Base-by-base conservation (phyloP, 768 basidiomycete genomes). In the Bullera alba region DNA sequence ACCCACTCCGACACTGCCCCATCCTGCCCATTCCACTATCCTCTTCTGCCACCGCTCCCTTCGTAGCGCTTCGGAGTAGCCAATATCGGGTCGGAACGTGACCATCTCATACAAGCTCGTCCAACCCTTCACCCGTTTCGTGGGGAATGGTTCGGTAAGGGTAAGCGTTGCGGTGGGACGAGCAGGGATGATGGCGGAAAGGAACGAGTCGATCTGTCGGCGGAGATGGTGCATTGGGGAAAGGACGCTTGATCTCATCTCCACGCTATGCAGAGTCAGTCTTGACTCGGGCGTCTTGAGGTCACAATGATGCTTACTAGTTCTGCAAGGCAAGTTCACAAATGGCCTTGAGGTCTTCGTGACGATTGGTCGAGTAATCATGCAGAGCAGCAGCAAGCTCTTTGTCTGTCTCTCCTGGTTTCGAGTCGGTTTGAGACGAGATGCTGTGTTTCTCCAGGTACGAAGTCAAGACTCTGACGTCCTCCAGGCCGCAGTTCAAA, bases 91-190 rank as follows among this genome's bases (percentile, higher is more conserved):
- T 35, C 93, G 81, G 76, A 99, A 99, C 37, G 93, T 96, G 58
- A 95, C 85, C 92, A 97, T 95, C 28, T 88, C 88, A 73, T 99
- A 99, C 43, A 93, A 78, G 50, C 89, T 86, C 45, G 91, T 79
- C 92, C 92, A 96, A 30, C 87, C 90, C 57, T 71, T 69, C 37
- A 83, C 84, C 53, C 54, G 77, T 73, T 53, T 70, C 52, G 82
- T 70, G 29, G 82, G 79, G 72, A 84, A 87, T 8, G 84, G 77
- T 42, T 77, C 55, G 6, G 58, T 56, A 4, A 63, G 49, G 3
- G 42, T 46, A 12, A 55, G 41, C 5, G 51, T 32, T 0, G 47
- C 22, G 25, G 42, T 34, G 3, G 53, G 27, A 39, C 14, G 74
- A 49, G 62, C 39, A 48, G 58, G 60, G 32, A 70, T 53, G 26